Base-by-base conservation (phyloP, 2,329 filamentous ascomycete species). In the Hypoxylon sp. region DNA sequence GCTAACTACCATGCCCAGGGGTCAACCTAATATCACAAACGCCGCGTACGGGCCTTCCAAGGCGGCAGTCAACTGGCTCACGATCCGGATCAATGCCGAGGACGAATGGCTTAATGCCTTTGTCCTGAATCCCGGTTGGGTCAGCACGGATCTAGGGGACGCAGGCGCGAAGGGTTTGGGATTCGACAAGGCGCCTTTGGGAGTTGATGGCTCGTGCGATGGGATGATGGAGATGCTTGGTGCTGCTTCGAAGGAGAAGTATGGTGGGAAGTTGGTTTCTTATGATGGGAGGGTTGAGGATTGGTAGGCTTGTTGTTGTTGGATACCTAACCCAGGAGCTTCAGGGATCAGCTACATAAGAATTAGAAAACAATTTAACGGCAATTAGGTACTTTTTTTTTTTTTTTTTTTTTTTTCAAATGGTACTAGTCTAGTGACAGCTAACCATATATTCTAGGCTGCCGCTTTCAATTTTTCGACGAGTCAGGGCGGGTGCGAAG, bases 31-130 rank as follows among this genome's bases (percentile, higher is more conserved):
- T 0, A 36, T 73, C 1, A 66, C 71, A 1, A 67, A 62, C 11
- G 67, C 71, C 0, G 68, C 70, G 1, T 81, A 82, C 54, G 78
- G 74, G 0, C 60, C 74, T 2, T 71, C 70, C 35, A 81, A 82
- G 62, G 65, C 71, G 1, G 67, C 57, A 8, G 51, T 63, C 7
- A 63, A 67, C 49, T 73, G 67, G 68, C 57, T 69, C 17, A 63
- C 62, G 3, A 60, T 62, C 15, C 60, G 65, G 15, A 67, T 73
- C 9, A 61, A 67, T 35, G 57, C 57, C 4, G 70, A 73, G 53
- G 65, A 71, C 11, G 51, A 63, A 7, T 65, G 66, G 53, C 51
- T 77, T 7, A 64, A 67, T 7, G 29, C 34, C 2, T 49, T 55
- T 9, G 56, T 55, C n/a, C 13, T 54, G 31, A 7, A 2, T 6